Conservation (phyloP, 2,329 filamentous ascomycete species). For the Penicillium decumbens region DNA sequence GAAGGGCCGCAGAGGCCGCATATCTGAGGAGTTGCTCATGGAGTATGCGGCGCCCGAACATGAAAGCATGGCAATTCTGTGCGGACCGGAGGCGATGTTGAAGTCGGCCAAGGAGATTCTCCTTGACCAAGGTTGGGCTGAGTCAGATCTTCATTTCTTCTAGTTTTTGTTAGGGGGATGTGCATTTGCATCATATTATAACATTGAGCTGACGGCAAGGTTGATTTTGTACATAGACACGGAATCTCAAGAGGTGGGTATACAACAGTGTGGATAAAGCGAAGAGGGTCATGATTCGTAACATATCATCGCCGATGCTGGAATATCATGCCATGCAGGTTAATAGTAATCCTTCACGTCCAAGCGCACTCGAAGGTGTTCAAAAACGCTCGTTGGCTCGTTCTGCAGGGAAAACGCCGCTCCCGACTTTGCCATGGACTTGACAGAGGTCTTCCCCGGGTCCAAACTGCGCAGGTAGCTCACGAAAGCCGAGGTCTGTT, state of each 20-base stretch:
- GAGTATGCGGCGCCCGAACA: slow-evolving; percentile 51
- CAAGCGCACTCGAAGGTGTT: slow-evolving; percentile 63
- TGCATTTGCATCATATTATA: background rate
- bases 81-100: slow-evolving; percentile 73
- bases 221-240: background rate
- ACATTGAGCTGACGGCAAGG: background rate
- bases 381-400: slow-evolving; percentile 57
- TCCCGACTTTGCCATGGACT: slow-evolving; percentile 24
- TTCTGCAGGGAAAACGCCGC: slow-evolving; percentile 28
- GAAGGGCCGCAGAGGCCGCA: slow-evolving; percentile 63
- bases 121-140: slow-evolving; percentile 62
- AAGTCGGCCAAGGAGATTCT: slow-evolving; percentile 57
- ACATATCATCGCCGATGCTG: background rate
- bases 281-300: background rate
- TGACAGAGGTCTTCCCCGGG: slow-evolving; percentile 56
- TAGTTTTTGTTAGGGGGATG: slow-evolving; percentile 33
- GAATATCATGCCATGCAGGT: background rate
- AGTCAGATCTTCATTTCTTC: slow-evolving; percentile 72
- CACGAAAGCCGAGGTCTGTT: slow-evolving; percentile 69
- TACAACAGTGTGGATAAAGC: background rate
- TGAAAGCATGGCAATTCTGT: slow-evolving; percentile 65
- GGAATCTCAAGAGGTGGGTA: background rate
- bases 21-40: slow-evolving; percentile 59
- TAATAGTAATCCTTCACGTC: slow-evolving; percentile 68
- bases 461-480: slow-evolving; percentile 63